Conservation (phyloP, 805 yeast species). For the Teunomyces lycoperdinae region DNA sequence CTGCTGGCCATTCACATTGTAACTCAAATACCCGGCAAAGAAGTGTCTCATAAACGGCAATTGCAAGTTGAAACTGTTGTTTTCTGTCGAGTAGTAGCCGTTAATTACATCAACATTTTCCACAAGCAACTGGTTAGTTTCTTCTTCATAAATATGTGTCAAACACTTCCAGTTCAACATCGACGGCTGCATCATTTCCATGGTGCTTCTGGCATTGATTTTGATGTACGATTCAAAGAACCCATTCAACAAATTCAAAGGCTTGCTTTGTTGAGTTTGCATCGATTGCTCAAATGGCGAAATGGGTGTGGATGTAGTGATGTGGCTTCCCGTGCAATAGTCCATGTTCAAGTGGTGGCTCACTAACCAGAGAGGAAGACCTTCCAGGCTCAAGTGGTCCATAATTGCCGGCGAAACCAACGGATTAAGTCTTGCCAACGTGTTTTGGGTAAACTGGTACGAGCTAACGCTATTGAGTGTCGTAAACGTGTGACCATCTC, state of each 20-base stretch:
- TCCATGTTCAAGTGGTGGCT: slow-evolving; percentile 5
- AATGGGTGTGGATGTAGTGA: slow-evolving; percentile 16
- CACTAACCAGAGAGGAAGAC: slow-evolving; percentile 19
- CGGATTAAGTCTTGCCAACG: neutral
- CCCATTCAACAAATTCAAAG: slow-evolving; percentile 17
- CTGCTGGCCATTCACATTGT: slow-evolving; percentile 29
- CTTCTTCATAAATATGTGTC: slow-evolving; percentile 22
- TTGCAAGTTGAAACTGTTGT: slow-evolving; percentile 20
- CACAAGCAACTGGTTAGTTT: slow-evolving; percentile 15
- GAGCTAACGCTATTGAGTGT: neutral
- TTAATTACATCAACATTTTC: slow-evolving; percentile 27
- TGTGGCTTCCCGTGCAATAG: neutral
- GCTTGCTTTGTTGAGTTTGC: neutral
- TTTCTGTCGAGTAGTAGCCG: slow-evolving; percentile 23
- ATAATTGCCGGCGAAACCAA: slow-evolving; percentile 1
- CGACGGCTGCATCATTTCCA: slow-evolving; percentile 7
- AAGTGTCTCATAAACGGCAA: slow-evolving; percentile 38
- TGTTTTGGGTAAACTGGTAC: neutral
- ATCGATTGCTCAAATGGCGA: slow-evolving; percentile 12
- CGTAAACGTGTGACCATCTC: slow-evolving; percentile 5
- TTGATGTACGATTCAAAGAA: slow-evolving; percentile 23
- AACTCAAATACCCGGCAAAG: slow-evolving; percentile 38
- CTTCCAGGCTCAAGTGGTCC: slow-evolving; percentile 3
- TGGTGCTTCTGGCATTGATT: slow-evolving; percentile 13
- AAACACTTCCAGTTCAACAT: slow-evolving; percentile 29